phyloP scores from a whole-genome alignment of 2,329 filamentous ascomycete genomes.

The Venturia asperata region DNA sequence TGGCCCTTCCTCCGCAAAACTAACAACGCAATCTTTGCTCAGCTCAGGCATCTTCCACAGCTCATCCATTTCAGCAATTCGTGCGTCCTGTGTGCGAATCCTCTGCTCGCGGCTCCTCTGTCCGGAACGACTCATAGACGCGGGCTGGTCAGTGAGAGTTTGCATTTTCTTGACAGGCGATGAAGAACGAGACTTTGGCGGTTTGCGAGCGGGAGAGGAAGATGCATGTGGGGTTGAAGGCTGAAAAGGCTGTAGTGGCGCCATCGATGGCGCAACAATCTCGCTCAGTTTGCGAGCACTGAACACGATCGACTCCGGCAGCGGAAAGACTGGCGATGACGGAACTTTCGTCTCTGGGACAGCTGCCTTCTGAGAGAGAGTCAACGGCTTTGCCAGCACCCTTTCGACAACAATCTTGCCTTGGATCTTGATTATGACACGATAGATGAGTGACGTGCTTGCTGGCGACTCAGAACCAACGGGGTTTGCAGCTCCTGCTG shows the following conservation, averaged over 20 bases:
- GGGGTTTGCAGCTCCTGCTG: background rate
- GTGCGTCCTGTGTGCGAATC: background rate
- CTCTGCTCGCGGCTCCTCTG: background rate
- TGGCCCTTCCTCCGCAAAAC: conserved; percentile 28
- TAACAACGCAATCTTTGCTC: conserved; percentile 30
- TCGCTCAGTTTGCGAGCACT: conserved; percentile 7
- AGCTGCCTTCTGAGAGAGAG: conserved; percentile 13
- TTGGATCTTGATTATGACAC: conserved; percentile 24
- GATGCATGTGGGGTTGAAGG: background rate
- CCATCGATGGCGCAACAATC: background rate
- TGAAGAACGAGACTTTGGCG: background rate
- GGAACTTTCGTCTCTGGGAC: background rate
- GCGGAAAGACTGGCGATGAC: conserved; percentile 13
- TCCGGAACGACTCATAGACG: background rate
- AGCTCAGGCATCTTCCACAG: conserved; percentile 26
- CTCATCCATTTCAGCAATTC: background rate
- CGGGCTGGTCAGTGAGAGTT: conserved; percentile 19
- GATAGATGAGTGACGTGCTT: conserved; percentile 21
- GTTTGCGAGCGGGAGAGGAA: conserved; percentile 8
- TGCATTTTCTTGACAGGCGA: conserved; percentile 26
- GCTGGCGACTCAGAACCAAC: background rate
- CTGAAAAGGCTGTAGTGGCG: background rate
- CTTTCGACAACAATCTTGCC: conserved; percentile 24
- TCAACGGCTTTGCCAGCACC: conserved; percentile 22
- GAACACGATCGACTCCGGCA: conserved; percentile 13